phyloP scores from a whole-genome alignment of 768 basidiomycete genomes.

The Serendipita vermifera region DNA sequence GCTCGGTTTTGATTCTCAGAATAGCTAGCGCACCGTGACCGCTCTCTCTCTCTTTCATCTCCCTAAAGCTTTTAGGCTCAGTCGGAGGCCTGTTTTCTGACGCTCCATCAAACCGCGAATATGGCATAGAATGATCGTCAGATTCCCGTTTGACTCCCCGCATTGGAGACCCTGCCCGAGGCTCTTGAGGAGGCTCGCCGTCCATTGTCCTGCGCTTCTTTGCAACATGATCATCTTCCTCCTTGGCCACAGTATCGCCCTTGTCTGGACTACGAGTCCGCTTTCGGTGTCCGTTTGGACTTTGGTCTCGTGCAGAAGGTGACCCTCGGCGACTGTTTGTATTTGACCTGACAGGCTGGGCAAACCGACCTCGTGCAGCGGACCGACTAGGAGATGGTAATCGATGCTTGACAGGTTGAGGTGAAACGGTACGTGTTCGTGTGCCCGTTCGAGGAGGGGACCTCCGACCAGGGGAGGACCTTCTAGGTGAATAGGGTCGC shows the following conservation, averaged over 20 bases:
- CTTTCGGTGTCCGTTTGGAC: not conserved
- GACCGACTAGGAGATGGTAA: not conserved
- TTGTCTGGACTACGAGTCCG: slow-evolving; percentile 4
- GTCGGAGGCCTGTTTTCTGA: not conserved
- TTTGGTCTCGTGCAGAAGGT: not conserved
- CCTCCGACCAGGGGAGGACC: not conserved
- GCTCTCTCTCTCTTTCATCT: not conserved
- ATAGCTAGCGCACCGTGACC: not conserved
- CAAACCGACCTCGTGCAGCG: not conserved
- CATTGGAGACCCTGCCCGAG: not conserved
- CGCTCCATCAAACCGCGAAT: not conserved
- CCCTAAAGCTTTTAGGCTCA: not conserved
- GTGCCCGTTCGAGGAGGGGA: not conserved
- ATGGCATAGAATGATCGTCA: not conserved
- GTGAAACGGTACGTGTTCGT: not conserved
- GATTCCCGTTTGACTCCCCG: not conserved
- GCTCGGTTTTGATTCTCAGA: not conserved
- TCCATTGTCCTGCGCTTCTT: slow-evolving; percentile 4
- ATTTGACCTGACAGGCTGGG: not conserved
- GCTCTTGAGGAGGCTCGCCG: not conserved
- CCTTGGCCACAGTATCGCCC: not conserved
- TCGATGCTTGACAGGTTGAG: not conserved
- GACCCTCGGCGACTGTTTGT: not conserved
- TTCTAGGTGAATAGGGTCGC: not conserved
- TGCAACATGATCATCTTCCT: not conserved